Percentiles rank a stretch among this genome's conserved stretches.
Conservation (phyloP, 352 stramenopile genomes). For the Thalassiosira sp. region DNA sequence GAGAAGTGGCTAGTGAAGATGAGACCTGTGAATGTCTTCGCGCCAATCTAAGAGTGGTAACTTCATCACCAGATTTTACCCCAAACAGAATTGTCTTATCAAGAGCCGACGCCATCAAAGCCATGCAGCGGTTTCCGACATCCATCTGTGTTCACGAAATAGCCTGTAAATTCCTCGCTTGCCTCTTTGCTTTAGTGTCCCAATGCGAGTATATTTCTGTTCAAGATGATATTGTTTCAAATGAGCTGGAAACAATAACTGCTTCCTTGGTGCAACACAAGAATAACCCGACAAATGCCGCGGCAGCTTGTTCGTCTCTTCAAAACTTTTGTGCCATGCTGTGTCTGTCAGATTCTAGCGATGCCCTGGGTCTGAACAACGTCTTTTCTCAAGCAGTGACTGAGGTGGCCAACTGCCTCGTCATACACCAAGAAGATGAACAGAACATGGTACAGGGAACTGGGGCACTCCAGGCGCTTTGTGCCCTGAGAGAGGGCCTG, state of each 20-base stretch:
- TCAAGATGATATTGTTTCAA: not conserved
- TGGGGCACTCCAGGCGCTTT: constrained; percentile 36
- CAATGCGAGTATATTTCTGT: constrained; percentile 13
- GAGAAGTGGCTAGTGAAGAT: constrained; percentile 10
- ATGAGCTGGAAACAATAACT: constrained; percentile 18
- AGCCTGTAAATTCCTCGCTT: constrained; percentile 41
- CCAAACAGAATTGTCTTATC: constrained; percentile 14
- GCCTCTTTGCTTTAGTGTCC: constrained; percentile 13
- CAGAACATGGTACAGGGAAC: constrained; percentile 15
- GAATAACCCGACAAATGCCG: constrained; percentile 10
- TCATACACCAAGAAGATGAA: constrained; percentile 9
- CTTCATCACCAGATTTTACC: not conserved
- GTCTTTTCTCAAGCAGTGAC: constrained; percentile 10
- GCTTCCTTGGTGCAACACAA: constrained; percentile 21
- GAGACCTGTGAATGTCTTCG: constrained; percentile 15
- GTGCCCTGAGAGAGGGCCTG: constrained; percentile 20
- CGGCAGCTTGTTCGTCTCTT: constrained; percentile 25
- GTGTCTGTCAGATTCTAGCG: constrained; percentile 3
- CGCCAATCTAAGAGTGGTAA: constrained; percentile 27
- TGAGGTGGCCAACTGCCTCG: constrained; percentile 16
- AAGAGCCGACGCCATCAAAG: constrained; percentile 11
- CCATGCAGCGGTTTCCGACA: constrained; percentile 26
- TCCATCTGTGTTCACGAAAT: constrained; percentile 22
- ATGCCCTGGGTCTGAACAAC: constrained; percentile 10
- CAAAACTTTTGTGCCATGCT: constrained; percentile 37